These are phyloP conservation scores for Citropsis articulata DNA, from an alignment of 345 rosid genomes.

Conservation along the genomic window DNA sequence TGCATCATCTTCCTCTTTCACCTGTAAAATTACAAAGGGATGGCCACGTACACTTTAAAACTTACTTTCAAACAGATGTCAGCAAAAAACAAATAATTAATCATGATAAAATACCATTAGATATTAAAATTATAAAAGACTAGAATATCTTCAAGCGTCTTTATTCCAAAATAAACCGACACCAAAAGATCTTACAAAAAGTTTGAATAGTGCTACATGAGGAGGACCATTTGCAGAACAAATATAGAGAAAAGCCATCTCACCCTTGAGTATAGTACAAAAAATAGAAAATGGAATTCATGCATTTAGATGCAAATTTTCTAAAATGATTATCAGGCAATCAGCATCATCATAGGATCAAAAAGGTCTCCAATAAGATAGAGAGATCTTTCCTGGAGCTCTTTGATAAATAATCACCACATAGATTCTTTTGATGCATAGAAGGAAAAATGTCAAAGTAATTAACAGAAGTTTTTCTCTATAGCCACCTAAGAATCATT, in stretches of 20 bases:
- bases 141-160: neutral
- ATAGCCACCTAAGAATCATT: neutral
- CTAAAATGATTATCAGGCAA: neutral
- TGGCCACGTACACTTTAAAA: neutral
- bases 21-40: constrained; percentile 43
- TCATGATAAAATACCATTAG: constrained; percentile 16
- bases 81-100: constrained; percentile 15
- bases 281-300: neutral
- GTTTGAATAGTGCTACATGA: neutral
- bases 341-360: neutral
- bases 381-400: neutral
- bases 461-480: neutral
- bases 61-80: neutral
- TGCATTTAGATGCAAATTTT: neutral
- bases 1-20: constrained; percentile 96
- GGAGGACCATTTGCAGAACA: neutral
- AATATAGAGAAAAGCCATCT: neutral
- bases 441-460: neutral
- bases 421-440: neutral
- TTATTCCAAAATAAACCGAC: neutral
- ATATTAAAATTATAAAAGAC: constrained; percentile 12
- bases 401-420: neutral
- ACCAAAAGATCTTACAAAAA: neutral
- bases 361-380: neutral
- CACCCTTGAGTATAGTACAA: neutral